Base-by-base conservation (phyloP, 2,329 filamentous ascomycete genomes). In the Epichloe uncinata region DNA sequence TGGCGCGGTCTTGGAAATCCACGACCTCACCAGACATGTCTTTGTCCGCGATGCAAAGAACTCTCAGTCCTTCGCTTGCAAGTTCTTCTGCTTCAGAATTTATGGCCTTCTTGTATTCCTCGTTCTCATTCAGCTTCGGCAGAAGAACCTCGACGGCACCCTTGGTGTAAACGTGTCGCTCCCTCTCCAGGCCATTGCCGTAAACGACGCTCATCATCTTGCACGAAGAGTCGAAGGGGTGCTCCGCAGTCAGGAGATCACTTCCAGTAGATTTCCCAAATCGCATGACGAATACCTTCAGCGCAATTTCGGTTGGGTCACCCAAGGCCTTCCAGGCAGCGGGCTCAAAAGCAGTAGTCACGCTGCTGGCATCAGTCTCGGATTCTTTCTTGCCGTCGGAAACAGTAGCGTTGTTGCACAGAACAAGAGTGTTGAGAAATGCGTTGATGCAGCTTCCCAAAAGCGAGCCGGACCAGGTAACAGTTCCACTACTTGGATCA, bases 131-230 rank as follows among this genome's bases (percentile, higher is more conserved):
- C 26, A 79, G 64, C 9, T 75, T 68, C 2, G 76, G 74, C 26
- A 81, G 58, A 42, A 81, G 66, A n/a, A 73, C 69, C 60, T 81
- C 78, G 16, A 77, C 68, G 1, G 78, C 78, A 40, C 78, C 78
- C 58, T 81, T 81, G 59, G 74, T 74, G 54, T 77, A 79, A 16
- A 78, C 71, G 12, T 68, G 64, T 44, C 61, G 60, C 11, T 62
- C 60, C 11, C 62, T 59, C 22, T 66, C 65, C 15, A 63, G 16
- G 2, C 61, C 62, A 42, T 58, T 63, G 7, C 63, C 63, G 42
- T 83, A 85, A 30, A 86, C 74, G 45, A 87, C 82, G 37, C 81
- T 83, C 84, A 87, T 87, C 52, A 82, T 76, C 68, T 87, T 87
- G 64, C 83, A 77, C 37, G 78, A 78, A 0, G 82, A 86, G 61